Conservation (phyloP, 2,329 filamentous ascomycete genomes). For the Ramularia collo-cygni region DNA sequence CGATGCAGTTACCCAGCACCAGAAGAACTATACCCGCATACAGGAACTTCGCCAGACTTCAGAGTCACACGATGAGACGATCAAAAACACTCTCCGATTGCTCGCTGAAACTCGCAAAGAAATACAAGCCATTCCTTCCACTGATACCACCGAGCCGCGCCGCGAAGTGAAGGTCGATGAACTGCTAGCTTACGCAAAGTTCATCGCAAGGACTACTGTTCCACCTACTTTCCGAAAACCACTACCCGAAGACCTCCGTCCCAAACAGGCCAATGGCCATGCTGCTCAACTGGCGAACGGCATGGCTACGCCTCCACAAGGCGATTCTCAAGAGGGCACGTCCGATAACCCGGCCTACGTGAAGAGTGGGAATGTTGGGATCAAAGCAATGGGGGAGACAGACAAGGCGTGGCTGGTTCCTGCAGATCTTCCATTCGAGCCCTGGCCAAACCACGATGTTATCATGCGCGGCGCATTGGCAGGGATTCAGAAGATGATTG, state of each 20-base stretch:
- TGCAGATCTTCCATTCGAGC: constrained; percentile 55
- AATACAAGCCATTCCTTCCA: constrained; percentile 55
- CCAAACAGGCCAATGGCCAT: constrained; percentile 4
- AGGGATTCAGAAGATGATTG: constrained; percentile 51
- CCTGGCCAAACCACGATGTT: constrained; percentile 67
- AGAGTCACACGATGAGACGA: constrained; percentile 60
- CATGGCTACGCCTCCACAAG: constrained; percentile 25
- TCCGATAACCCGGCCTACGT: constrained; percentile 9
- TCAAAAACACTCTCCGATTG: constrained; percentile 62
- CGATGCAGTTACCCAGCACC: constrained; percentile 58
- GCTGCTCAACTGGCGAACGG: constrained; percentile 26
- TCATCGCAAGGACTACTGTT: constrained; percentile 72
- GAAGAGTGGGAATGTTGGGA: constrained; percentile 12
- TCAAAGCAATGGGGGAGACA: constrained; percentile 27
- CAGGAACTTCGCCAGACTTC: constrained; percentile 61
- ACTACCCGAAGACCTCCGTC: constrained; percentile 11
- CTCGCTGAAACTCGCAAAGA: constrained; percentile 68
- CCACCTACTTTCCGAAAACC: constrained; percentile 50
- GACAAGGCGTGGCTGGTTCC: constrained; percentile 34
- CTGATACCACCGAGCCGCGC: constrained; percentile 34
- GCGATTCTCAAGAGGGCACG: constrained; percentile 11
- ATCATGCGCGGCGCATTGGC: constrained; percentile 64
- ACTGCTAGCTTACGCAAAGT: constrained; percentile 68
- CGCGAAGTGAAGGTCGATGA: constrained; percentile 59
- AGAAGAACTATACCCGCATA: constrained; percentile 65